Evolutionary conservation across 148 eudicot genomes (phyloP).

Genomic region (Suaeda aralocaspica): DNA sequence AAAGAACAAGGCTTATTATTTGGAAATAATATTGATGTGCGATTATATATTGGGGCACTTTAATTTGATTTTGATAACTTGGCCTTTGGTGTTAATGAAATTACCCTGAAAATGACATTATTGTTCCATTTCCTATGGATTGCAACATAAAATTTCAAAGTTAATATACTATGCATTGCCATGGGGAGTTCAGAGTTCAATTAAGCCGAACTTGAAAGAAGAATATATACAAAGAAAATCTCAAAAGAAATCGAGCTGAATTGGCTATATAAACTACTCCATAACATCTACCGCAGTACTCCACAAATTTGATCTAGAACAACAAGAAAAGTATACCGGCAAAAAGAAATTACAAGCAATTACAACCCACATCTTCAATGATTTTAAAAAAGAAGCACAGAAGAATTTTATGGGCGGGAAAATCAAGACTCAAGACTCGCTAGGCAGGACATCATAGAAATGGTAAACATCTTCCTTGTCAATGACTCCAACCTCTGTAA

Average conservation of each 20-base stretch:
- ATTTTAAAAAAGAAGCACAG: background rate
- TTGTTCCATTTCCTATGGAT: too few relatives aligned
- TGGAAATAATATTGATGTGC: too few relatives aligned
- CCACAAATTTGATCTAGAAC: background rate
- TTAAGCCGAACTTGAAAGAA: background rate
- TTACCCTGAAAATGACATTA: too few relatives aligned
- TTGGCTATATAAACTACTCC: background rate
- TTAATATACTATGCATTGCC: too few relatives aligned
- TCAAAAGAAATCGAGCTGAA: background rate
- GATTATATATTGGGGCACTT: too few relatives aligned
- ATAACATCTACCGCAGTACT: background rate
- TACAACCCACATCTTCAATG: slow-evolving; percentile 8
- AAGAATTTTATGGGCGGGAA: too few relatives aligned
- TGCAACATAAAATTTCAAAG: too few relatives aligned
- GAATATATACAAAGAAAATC: background rate
- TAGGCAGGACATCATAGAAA: slow-evolving; percentile 78
- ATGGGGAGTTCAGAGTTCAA: too few relatives aligned
- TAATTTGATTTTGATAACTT: too few relatives aligned
- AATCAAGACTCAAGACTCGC: slow-evolving; percentile 46
- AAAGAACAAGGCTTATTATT: too few relatives aligned
- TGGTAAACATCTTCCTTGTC: slow-evolving; percentile 92
- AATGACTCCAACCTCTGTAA: slow-evolving; percentile 78
- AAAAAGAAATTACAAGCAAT: slow-evolving; percentile 4
- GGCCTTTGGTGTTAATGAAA: too few relatives aligned
- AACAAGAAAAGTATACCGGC: background rate